phyloP scores from a whole-genome alignment of 306 rosid genomes.

The Cucumis sativus region DNA sequence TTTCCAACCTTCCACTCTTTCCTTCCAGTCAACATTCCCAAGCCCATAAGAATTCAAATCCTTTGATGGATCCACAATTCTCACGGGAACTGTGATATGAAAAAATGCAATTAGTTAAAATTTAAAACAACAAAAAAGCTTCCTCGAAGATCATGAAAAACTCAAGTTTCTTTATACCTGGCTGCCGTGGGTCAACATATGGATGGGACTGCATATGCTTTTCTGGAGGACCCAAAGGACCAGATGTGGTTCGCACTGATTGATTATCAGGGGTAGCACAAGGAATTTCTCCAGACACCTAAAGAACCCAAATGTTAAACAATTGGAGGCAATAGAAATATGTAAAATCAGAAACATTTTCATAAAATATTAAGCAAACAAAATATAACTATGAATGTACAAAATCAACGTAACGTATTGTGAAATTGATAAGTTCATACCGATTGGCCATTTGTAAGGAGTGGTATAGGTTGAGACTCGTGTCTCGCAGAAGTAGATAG shows the following conservation, averaged over 20 bases:
- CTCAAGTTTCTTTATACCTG: constrained; percentile 39
- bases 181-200: constrained; percentile 73
- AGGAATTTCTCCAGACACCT: constrained; percentile 92
- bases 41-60: constrained; percentile 93
- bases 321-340: background rate
- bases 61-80: constrained; percentile 88
- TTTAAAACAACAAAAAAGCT: constrained; percentile 10
- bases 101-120: constrained; percentile 9
- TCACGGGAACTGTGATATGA: constrained; percentile 60
- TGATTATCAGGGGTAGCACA: constrained; percentile 83
- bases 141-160: background rate
- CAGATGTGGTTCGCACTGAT: constrained; percentile 82
- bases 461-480: constrained; percentile 82
- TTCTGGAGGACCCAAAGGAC: constrained; percentile 82
- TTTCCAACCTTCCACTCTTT: constrained; percentile 98
- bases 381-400: background rate
- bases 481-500: constrained; percentile 79
- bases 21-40: constrained; percentile 99
- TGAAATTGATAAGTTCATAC: constrained; percentile 21
- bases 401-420: background rate
- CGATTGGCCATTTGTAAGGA: constrained; percentile 72
- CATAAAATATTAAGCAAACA: background rate
- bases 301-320: background rate
- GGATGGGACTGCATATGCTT: constrained; percentile 49
- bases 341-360: background rate